Conservation (phyloP, 2,329 filamentous ascomycete genomes). For the Calonectria multiphialidica region DNA sequence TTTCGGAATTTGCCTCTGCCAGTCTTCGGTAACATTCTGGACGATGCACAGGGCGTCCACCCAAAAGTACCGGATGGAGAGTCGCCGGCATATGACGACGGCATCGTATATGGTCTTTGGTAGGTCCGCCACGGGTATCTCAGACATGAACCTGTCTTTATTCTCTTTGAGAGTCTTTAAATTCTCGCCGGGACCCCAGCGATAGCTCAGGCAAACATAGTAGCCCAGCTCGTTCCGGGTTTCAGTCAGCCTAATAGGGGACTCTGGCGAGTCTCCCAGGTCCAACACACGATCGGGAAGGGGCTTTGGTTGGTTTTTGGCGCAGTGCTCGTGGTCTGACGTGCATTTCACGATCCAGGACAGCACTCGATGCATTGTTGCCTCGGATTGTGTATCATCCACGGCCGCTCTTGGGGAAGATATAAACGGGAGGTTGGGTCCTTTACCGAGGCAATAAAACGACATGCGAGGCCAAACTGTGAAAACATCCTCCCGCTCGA, state of each 20-base stretch:
- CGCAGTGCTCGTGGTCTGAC: slow-evolving; percentile 20
- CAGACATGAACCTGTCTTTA: neutral
- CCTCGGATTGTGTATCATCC: slow-evolving; percentile 25
- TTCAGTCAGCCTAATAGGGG: slow-evolving; percentile 7
- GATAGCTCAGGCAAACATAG: slow-evolving; percentile 25
- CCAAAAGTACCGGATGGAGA: slow-evolving; percentile 28
- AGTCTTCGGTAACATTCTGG: slow-evolving; percentile 18
- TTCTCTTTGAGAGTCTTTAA: neutral
- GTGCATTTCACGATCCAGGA: slow-evolving; percentile 22
- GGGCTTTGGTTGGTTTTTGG: slow-evolving; percentile 16
- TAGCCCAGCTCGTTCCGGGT: slow-evolving; percentile 12
- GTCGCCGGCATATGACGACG: slow-evolving; percentile 6
- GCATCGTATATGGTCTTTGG: slow-evolving; percentile 24
- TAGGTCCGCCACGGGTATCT: neutral
- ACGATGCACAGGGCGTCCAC: slow-evolving; percentile 24
- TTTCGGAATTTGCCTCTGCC: slow-evolving; percentile 18
- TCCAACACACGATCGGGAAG: slow-evolving; percentile 25
- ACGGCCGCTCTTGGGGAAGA: slow-evolving; percentile 18
- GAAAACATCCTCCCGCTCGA: neutral
- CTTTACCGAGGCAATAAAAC: slow-evolving; percentile 17
- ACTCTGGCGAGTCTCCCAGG: neutral
- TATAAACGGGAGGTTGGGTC: slow-evolving; percentile 2
- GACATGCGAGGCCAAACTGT: slow-evolving; percentile 11
- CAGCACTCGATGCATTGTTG: slow-evolving; percentile 19
- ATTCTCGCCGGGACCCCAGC: slow-evolving; percentile 18